Evolutionary conservation across 2,329 filamentous ascomycete genomes (phyloP).

Genomic region (Penicillium oxalicum): DNA sequence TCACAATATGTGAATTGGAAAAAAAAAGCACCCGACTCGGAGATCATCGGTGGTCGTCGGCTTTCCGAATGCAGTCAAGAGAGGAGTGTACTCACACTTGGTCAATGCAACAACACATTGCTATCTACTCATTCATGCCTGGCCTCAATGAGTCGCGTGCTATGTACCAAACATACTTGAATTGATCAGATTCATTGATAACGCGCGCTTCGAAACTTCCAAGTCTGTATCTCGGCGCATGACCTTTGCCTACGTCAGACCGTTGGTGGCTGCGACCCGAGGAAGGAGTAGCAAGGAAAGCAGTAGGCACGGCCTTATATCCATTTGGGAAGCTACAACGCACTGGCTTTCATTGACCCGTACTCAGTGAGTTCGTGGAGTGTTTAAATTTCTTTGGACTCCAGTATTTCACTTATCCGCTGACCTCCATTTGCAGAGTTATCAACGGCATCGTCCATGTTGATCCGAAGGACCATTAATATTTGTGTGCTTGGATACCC

Average conservation of each 20-base stretch:
- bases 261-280: too few relatives aligned
- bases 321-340: neutral
- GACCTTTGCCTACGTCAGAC: neutral
- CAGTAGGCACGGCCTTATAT: neutral
- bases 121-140: neutral
- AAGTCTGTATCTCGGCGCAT: neutral
- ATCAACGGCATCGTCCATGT: too few relatives aligned
- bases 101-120: neutral
- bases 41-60: constrained; percentile 16
- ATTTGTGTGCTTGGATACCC: too few relatives aligned
- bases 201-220: neutral
- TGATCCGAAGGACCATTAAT: too few relatives aligned
- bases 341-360: too few relatives aligned
- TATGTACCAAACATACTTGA: too few relatives aligned
- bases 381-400: too few relatives aligned
- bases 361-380: too few relatives aligned
- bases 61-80: constrained; percentile 3
- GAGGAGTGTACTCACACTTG: constrained; percentile 1
- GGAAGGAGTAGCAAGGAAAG: neutral
- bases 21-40: constrained; percentile 7
- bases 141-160: too few relatives aligned
- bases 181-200: too few relatives aligned
- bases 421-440: too few relatives aligned
- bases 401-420: too few relatives aligned
- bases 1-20: neutral